Evolutionary conservation across 208 protist genomes (phyloP), one percentile per base, ranked within the genome.

Genomic region (Wallacemonas sp.): DNA sequence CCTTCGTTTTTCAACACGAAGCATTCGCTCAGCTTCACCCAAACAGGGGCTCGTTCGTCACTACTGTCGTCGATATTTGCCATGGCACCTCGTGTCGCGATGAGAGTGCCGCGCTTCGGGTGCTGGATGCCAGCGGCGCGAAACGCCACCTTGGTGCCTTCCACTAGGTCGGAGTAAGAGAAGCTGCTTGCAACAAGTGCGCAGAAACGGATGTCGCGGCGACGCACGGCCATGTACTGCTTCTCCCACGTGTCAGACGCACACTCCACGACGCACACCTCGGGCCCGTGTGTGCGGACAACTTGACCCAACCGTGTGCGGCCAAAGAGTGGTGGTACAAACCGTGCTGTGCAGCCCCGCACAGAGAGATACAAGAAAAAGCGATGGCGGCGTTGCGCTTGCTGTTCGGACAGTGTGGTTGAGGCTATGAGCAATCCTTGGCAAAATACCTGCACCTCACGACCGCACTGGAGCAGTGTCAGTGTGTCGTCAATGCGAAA

Each of bases 401-500:
- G 68, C 9, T 58, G 56, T 14, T 59, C 62, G 31, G 19, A 47
- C 34, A 68, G 60, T 12, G 33, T 59, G 8, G 42, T 61, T 49
- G 24, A 86, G 1, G 72, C 80, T 12, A 84, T 64, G 11, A 71
- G 56, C 12, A 83, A 33, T 2, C 81, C 82, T 56, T 89, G 79
- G 33, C 78, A 53, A 56, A 83, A 92, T 9, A 91, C 72, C 22
- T 62, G 60, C 24, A 93, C 41, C 0, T 69, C 22, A 6, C 42
- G 41, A 9, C 78, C 53, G 28, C 67, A 38, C 33, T 74, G 49
- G 26, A 77, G 44, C 30, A 91, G 67, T 9, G 86, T 96, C 12
- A 96, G 55, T 17, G 82, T 90, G 60, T 96, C 91, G 38, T 80
- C 88, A 63, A 96, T 89, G 63, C 70, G 68, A 65, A 96, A 93